Evolutionary conservation across 148 eudicot genomes (phyloP).

Genomic region (Arbutus unedo): DNA sequence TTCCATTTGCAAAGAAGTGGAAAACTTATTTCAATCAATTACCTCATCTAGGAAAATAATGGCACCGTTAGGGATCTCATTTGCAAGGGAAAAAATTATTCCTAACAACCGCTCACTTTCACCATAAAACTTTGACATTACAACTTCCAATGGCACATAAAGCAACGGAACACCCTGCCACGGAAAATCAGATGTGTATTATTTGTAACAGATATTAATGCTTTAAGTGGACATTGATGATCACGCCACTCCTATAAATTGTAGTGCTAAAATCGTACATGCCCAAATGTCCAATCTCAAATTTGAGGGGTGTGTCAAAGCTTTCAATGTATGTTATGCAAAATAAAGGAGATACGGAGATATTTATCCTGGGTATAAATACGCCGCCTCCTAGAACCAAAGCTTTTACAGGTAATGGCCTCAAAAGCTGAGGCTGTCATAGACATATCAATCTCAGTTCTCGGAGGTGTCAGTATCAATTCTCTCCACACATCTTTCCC

Average conservation of each 20-base stretch:
- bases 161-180: slow-evolving; percentile 80
- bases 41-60: slow-evolving; percentile 97
- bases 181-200: not conserved
- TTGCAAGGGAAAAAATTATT: slow-evolving; percentile 88
- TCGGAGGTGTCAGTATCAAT: not conserved
- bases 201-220: not conserved
- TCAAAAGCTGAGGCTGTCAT: not conserved
- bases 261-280: not conserved
- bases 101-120: slow-evolving; percentile 94
- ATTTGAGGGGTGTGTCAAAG: not conserved
- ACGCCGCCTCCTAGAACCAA: not conserved
- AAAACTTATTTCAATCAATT: slow-evolving; percentile 1
- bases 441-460: not conserved
- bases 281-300: not conserved
- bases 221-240: not conserved
- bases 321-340: not conserved
- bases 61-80: slow-evolving; percentile 86
- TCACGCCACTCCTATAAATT: not conserved
- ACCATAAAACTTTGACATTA: slow-evolving; percentile 94
- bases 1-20: not conserved
- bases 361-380: not conserved
- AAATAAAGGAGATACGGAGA: not conserved
- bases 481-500: not conserved
- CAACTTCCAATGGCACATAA: slow-evolving; percentile 86
- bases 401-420: not conserved